Percentiles rank a stretch among this genome's conserved stretches.
Evolutionary conservation across 1,284 basidiomycete species (phyloP).

Genomic region (Nidula niveotomentosa): DNA sequence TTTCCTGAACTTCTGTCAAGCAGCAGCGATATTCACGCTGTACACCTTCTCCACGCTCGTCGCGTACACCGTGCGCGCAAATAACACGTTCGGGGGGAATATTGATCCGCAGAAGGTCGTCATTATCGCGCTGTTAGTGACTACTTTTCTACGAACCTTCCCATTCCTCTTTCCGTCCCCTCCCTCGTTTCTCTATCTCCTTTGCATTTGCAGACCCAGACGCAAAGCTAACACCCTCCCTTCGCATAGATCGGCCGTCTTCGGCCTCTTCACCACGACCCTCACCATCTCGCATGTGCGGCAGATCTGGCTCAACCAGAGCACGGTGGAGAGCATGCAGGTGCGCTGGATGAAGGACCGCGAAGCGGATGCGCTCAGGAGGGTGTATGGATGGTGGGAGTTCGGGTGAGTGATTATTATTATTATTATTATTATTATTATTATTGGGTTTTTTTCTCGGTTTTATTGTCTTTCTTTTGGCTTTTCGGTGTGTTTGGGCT

Average conservation of each 20-base stretch:
- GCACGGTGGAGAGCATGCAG: conserved; percentile 77
- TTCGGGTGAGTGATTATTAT: conserved; percentile 37
- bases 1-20: conserved; percentile 71
- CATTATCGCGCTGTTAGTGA: conserved; percentile 57
- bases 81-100: conserved; percentile 12
- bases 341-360: conserved; percentile 57
- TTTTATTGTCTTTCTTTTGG: neutral
- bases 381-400: conserved; percentile 46
- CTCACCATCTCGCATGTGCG: conserved; percentile 61
- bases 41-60: conserved; percentile 63
- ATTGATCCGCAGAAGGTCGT: conserved; percentile 69
- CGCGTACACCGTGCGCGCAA: conserved; percentile 38
- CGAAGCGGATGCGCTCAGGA: conserved; percentile 51
- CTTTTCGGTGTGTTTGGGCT: neutral
- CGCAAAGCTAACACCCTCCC: neutral
- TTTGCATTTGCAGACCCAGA: neutral
- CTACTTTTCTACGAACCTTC: neutral
- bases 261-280: conserved; percentile 65
- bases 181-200: neutral
- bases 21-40: conserved; percentile 51
- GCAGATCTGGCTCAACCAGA: conserved; percentile 65
- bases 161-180: neutral
- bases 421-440: neutral
- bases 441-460: neutral
- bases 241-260: conserved; percentile 52